Percentiles rank a stretch among this genome's conserved stretches.
phyloP scores from a whole-genome alignment of 768 basidiomycete species.

The Boletus pseudopeckii region DNA sequence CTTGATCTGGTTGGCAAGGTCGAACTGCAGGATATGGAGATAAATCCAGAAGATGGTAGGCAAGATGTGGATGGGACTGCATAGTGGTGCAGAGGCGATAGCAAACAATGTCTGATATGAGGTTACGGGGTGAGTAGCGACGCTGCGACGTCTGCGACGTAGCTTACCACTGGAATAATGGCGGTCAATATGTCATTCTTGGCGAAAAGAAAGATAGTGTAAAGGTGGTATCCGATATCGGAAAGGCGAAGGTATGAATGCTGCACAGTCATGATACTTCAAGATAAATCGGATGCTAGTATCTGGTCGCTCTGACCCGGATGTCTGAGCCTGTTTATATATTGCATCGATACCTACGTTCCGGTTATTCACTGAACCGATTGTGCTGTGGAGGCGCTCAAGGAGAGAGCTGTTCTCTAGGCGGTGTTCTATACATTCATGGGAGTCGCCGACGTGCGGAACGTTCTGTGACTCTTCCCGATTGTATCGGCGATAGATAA shows the following conservation, averaged over 20 bases:
- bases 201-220: slow-evolving; percentile 40
- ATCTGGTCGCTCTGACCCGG: background rate
- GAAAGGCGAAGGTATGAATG: background rate
- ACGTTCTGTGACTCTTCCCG: background rate
- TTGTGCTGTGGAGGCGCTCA: background rate
- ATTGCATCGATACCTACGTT: background rate
- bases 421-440: background rate
- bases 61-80: slow-evolving; percentile 11
- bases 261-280: slow-evolving; percentile 19
- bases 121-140: background rate
- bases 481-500: background rate
- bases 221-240: slow-evolving; percentile 22
- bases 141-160: accelerated
- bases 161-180: slow-evolving; percentile 44
- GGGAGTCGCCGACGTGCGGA: too few species aligned
- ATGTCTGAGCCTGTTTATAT: slow-evolving; percentile 5
- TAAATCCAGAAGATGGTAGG: slow-evolving; percentile 42
- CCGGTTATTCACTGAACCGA: slow-evolving; percentile 6
- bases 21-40: slow-evolving; percentile 43
- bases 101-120: slow-evolving; percentile 32
- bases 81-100: slow-evolving; percentile 32
- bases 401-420: background rate
- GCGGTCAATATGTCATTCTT: slow-evolving; percentile 47
- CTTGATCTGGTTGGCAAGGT: slow-evolving; percentile 44
- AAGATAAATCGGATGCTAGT: background rate